Evolutionary conservation across 169 alveolate species (phyloP).

Genomic region (Plasmodium ovale): DNA sequence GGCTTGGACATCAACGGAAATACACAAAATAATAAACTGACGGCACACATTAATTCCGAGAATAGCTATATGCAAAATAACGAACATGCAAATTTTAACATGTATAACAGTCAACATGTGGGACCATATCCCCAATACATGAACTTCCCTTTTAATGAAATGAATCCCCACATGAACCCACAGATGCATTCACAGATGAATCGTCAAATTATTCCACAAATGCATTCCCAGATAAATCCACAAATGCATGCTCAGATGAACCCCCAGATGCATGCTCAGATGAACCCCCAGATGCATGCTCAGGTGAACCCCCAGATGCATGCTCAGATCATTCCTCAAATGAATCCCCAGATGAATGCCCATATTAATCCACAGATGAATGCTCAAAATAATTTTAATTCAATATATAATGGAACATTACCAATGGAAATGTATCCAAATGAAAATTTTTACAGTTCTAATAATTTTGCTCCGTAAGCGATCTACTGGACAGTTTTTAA

Average conservation of each 20-base stretch:
- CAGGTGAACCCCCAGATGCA: no score
- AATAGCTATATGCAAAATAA: conserved; percentile 49
- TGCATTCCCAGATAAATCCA: no score
- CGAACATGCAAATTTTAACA: conserved; percentile 37
- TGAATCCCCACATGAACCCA: no score
- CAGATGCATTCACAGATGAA: no score
- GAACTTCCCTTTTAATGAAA: conserved; percentile 47
- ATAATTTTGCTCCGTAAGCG: conserved; percentile 26
- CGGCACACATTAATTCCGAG: conserved; percentile 23
- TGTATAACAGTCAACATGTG: conserved; percentile 29
- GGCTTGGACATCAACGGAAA: background rate
- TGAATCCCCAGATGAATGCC: no score
- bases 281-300: no score
- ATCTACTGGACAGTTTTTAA: background rate
- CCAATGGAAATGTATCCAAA: conserved; percentile 59
- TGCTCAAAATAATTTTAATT: conserved; percentile 38
- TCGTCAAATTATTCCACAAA: no score
- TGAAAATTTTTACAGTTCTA: conserved; percentile 32
- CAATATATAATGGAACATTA: conserved; percentile 19
- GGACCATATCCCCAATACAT: conserved; percentile 34
- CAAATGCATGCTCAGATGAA: no score
- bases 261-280: no score
- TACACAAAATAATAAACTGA: background rate
- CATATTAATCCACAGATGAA: background rate
- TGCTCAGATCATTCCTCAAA: no score